Evolutionary conservation across 2,329 filamentous ascomycete genomes (phyloP).

Genomic region (Diplodia scrobiculata): DNA sequence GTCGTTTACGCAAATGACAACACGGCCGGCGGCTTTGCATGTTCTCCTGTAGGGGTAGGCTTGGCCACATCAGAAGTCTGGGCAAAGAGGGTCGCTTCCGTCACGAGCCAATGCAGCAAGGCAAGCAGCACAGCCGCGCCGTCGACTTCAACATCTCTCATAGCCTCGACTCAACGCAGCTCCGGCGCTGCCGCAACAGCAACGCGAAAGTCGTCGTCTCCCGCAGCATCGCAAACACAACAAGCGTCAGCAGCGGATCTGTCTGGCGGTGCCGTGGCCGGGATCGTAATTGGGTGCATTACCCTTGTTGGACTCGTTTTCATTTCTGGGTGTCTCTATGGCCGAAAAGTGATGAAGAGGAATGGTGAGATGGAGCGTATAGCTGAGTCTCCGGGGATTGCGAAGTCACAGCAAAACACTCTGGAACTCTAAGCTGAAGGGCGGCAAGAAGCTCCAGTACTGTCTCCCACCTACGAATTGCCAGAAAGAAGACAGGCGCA

Average conservation of each 20-base stretch:
- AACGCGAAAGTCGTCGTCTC: background rate
- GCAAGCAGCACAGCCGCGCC: background rate
- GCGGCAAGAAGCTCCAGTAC: background rate
- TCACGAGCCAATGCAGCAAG: background rate
- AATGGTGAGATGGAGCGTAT: background rate
- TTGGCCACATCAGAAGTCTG: background rate
- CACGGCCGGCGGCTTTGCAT: background rate
- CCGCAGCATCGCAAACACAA: background rate
- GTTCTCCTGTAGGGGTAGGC: background rate
- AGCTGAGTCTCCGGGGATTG: background rate
- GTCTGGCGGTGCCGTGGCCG: background rate
- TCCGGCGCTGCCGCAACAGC: background rate
- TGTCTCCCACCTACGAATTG: background rate
- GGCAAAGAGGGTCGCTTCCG: background rate
- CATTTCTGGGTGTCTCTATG: background rate
- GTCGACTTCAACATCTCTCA: background rate
- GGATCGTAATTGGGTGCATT: background rate
- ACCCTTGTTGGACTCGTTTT: background rate
- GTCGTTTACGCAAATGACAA: background rate
- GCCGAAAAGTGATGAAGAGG: background rate
- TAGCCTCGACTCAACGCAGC: background rate
- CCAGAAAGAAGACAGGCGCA: background rate
- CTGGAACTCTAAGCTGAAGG: background rate
- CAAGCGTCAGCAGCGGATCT: background rate
- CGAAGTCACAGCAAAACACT: background rate